A percentile compares a stretch with the other conserved stretches of the same genome.
Conservation (phyloP, 108 stramenopile genomes). For the Licmophora abbreviata region DNA sequence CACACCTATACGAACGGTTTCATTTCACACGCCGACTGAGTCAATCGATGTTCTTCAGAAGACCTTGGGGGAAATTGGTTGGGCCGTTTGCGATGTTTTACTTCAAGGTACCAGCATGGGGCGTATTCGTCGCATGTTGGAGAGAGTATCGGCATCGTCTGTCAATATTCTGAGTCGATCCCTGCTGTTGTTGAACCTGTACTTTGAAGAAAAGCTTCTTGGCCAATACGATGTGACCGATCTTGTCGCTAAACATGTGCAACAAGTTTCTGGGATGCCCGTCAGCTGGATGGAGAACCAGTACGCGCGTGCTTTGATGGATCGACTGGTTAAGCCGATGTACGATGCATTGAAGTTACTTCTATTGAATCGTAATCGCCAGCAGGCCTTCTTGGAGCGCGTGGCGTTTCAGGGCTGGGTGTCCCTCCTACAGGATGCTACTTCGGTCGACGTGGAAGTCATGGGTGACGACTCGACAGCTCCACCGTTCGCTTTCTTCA, state of each 20-base stretch:
- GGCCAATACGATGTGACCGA: constrained; percentile 48
- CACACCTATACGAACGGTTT: constrained; percentile 59
- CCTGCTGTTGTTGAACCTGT: constrained; percentile 68
- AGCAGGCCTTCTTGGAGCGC: constrained; percentile 58
- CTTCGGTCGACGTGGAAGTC: constrained; percentile 30
- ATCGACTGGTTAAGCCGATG: constrained; percentile 60
- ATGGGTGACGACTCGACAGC: constrained; percentile 21
- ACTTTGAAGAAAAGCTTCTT: constrained; percentile 71
- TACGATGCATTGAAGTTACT: constrained; percentile 72
- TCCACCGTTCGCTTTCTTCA: constrained; percentile 60
- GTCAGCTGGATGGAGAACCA: constrained; percentile 18
- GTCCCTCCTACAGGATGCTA: constrained; percentile 48
- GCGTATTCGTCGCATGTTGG: constrained; percentile 50
- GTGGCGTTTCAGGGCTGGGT: constrained; percentile 65
- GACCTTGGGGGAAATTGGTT: constrained; percentile 49
- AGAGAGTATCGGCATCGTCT: constrained; percentile 27
- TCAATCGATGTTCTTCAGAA: constrained; percentile 25
- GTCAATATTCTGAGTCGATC: constrained; percentile 65
- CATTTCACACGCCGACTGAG: constrained; percentile 20
- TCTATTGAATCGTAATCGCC: constrained; percentile 61
- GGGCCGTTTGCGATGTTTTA: constrained; percentile 49
- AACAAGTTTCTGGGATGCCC: constrained; percentile 40
- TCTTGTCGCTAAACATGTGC: constrained; percentile 51
- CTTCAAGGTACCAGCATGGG: constrained; percentile 41
- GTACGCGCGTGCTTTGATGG: constrained; percentile 31